Evolutionary conservation across 306 rosid species (phyloP).

Genomic region (Myrica gale): DNA sequence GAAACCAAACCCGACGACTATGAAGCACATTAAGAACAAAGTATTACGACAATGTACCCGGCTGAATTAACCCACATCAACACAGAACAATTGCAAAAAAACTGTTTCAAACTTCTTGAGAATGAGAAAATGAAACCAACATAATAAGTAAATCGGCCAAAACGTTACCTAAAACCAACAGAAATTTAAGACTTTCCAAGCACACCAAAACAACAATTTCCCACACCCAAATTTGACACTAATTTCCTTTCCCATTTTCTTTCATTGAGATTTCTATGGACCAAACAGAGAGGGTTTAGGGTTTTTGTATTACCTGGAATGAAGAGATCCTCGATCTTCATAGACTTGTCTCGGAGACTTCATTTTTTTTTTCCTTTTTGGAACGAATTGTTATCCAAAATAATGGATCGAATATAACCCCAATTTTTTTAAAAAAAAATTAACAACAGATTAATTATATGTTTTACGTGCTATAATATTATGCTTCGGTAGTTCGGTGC

Average conservation of each 20-base stretch:
- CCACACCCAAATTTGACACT: neutral
- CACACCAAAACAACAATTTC: too few species aligned
- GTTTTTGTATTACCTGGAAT: conserved; percentile 53
- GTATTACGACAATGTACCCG: neutral
- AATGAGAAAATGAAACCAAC: neutral
- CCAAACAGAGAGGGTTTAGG: conserved; percentile 10
- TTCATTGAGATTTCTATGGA: conserved; percentile 6
- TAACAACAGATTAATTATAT: neutral
- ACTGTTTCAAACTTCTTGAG: neutral
- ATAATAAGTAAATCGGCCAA: too few species aligned
- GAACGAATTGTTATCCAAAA: conserved; percentile 14
- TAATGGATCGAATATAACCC: conserved; percentile 2
- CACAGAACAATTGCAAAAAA: neutral
- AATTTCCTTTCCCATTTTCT: too few species aligned
- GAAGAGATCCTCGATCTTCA: conserved; percentile 76
- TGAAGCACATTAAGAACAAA: neutral
- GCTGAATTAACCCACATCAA: neutral
- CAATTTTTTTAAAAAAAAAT: neutral
- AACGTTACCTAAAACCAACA: neutral
- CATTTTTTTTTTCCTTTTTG: conserved; percentile 39
- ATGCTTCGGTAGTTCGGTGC: neutral
- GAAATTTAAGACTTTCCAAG: neutral
- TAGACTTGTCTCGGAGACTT: conserved; percentile 70
- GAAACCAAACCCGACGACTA: neutral
- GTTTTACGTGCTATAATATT: neutral